These are phyloP conservation scores for Pneumocystis canis DNA, from an alignment of 1,139 yeast species.

Conservation along the genomic window DNA sequence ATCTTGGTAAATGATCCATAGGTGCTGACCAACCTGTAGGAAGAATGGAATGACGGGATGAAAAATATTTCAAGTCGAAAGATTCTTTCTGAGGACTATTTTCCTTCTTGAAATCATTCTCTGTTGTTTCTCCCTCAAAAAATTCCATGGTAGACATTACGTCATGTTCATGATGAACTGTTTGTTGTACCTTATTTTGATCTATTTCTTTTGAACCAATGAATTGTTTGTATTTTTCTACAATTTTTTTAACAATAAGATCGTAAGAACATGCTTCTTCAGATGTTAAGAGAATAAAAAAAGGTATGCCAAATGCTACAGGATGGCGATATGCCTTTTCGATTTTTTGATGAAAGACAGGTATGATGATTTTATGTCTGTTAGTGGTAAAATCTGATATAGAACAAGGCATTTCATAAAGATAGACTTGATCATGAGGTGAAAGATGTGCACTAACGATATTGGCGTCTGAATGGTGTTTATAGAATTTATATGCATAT, in stretches of 20 bases:
- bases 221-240: slow-evolving; percentile 14
- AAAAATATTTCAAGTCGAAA: not conserved
- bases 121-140: not conserved
- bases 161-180: not conserved
- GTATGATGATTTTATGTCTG: slow-evolving; percentile 5
- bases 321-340: slow-evolving; percentile 15
- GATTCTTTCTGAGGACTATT: not conserved
- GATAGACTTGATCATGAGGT: slow-evolving; percentile 44
- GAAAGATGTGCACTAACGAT: slow-evolving; percentile 57
- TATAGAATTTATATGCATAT: slow-evolving; percentile 54
- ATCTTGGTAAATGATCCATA: not conserved
- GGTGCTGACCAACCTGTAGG: not conserved
- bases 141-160: not conserved
- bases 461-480: slow-evolving; percentile 48
- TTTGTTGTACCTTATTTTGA: not conserved
- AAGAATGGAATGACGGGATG: not conserved
- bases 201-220: slow-evolving; percentile 11
- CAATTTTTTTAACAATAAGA: slow-evolving; percentile 38
- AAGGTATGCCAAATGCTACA: slow-evolving; percentile 50
- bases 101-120: not conserved
- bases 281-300: slow-evolving; percentile 44
- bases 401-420: slow-evolving; percentile 47
- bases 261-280: slow-evolving; percentile 41
- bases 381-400: slow-evolving; percentile 13
- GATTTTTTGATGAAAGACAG: slow-evolving; percentile 13